Conservation (phyloP, 176 grass and related monocot species). For the Bonia amplexicaulis region DNA sequence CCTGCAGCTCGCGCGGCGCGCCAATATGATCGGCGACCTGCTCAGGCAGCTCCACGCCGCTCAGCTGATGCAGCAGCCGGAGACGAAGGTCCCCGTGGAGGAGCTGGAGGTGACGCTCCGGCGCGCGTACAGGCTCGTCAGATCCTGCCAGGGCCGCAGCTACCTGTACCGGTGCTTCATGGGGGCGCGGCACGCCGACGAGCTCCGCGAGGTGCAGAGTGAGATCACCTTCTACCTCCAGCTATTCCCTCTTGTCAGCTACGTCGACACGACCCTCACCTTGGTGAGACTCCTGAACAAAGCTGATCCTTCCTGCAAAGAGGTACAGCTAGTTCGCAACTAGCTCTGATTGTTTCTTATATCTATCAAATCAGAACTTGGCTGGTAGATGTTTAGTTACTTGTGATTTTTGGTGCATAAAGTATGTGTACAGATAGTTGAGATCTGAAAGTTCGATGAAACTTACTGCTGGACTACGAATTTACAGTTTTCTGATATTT, state of each 20-base stretch:
- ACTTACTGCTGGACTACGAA: background rate
- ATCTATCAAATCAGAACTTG: background rate
- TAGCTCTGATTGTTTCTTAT: background rate
- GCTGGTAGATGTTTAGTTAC: too few species aligned
- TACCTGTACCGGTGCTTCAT: constrained; percentile 59
- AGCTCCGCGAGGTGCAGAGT: constrained; percentile 56
- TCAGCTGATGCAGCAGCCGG: constrained; percentile 55
- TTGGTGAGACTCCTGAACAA: constrained; percentile 33
- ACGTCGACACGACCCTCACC: constrained; percentile 46
- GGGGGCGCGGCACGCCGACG: constrained; percentile 56
- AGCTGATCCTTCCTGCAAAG: constrained; percentile 10
- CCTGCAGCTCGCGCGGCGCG: constrained; percentile 49
- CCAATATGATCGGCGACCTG: constrained; percentile 63
- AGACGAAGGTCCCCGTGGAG: constrained; percentile 60
- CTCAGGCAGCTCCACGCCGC: constrained; percentile 48
- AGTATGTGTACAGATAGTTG: background rate
- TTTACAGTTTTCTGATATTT: background rate
- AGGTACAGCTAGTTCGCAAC: constrained; percentile 23
- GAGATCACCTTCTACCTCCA: constrained; percentile 69
- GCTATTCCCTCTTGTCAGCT: constrained; percentile 67
- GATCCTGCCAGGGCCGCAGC: constrained; percentile 51
- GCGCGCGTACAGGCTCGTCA: constrained; percentile 42
- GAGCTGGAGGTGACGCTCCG: constrained; percentile 60
- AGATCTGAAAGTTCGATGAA: background rate
- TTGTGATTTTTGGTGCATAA: background rate